These are phyloP conservation scores for Alternaria sp. DNA, from an alignment of 2,329 filamentous ascomycete species.

Conservation along the genomic window DNA sequence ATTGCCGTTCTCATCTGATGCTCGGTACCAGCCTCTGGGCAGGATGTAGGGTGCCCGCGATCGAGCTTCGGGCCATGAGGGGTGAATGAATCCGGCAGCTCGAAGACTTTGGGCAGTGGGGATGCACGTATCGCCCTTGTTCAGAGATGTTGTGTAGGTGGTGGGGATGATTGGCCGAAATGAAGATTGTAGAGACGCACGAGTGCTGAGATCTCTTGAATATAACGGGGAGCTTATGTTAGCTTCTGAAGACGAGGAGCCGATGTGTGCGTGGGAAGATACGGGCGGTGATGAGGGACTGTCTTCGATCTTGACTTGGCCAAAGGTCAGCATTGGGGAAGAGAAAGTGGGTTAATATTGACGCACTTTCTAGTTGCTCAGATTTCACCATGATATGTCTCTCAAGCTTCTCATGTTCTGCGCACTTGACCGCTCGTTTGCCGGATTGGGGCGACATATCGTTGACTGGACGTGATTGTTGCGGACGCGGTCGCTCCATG, in stretches of 20 bases:
- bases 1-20: background rate
- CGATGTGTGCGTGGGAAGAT: background rate
- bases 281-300: background rate
- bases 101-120: background rate
- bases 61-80: background rate
- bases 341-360: background rate
- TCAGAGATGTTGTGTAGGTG: background rate
- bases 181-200: background rate
- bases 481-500: background rate
- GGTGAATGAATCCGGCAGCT: background rate
- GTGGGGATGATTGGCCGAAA: background rate
- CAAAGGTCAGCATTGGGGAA: background rate
- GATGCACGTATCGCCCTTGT: background rate
- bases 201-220: background rate
- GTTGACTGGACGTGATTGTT: background rate
- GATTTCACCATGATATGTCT: background rate
- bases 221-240: background rate
- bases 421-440: background rate
- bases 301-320: background rate
- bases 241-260: background rate
- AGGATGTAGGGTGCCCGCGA: background rate
- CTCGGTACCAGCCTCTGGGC: background rate
- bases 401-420: background rate
- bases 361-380: background rate
- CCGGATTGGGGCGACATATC: background rate